phyloP scores from a whole-genome alignment of 73 alveolate species.

The Tetrahymena borealis region DNA sequence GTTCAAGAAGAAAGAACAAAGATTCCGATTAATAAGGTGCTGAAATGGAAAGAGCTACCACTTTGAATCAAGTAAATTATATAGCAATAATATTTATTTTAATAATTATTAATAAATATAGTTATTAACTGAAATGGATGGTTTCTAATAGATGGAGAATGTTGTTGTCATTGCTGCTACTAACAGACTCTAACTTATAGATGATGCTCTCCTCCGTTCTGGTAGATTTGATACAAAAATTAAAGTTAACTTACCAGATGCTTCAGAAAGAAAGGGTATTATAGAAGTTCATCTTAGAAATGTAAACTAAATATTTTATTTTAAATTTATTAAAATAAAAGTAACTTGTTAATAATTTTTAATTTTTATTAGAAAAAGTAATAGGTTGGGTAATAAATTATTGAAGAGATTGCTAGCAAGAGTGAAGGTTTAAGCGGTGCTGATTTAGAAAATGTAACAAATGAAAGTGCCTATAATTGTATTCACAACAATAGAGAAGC shows the following conservation, averaged over 20 bases:
- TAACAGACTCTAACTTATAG: conserved; percentile 64
- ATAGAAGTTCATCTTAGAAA: conserved; percentile 47
- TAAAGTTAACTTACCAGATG: conserved; percentile 66
- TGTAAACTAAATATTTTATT: neutral
- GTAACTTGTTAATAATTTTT: neutral
- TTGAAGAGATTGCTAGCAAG: neutral
- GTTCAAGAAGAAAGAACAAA: conserved; percentile 44
- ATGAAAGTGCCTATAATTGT: conserved; percentile 36
- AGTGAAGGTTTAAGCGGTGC: conserved; percentile 34
- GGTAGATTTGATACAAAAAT: conserved; percentile 91
- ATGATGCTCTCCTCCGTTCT: conserved; percentile 84
- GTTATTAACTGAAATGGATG: conserved; percentile 85
- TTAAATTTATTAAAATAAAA: neutral
- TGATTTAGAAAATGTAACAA: conserved; percentile 33
- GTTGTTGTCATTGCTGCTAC: conserved; percentile 89
- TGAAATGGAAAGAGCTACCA: conserved; percentile 36
- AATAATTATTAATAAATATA: neutral
- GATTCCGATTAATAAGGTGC: conserved; percentile 29
- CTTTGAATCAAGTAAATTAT: conserved; percentile 25
- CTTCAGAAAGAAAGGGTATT: conserved; percentile 64
- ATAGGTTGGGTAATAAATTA: neutral
- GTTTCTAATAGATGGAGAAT: conserved; percentile 69
- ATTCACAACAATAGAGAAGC: conserved; percentile 2
- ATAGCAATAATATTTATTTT: neutral
- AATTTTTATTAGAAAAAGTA: neutral